Evolutionary conservation across 2,329 filamentous ascomycete species (phyloP).

Genomic region (Aspergillus spinulosporus): DNA sequence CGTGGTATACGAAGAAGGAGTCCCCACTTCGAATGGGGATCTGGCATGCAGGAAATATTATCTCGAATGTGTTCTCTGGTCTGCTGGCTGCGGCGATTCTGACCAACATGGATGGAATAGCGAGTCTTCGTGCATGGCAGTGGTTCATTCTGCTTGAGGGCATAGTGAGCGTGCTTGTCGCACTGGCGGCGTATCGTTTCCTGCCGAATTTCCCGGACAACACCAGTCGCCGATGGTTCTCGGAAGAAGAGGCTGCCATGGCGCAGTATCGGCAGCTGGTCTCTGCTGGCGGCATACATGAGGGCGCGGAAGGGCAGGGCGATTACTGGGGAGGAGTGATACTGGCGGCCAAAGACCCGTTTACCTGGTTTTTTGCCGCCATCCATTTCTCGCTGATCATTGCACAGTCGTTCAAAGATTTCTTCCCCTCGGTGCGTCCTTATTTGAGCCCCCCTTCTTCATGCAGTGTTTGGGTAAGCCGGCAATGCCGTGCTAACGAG

Average conservation of each 20-base stretch:
- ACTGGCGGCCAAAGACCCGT: slow-evolving; percentile 13
- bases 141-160: slow-evolving; percentile 17
- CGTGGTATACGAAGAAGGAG: slow-evolving; percentile 15
- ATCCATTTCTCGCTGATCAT: slow-evolving; percentile 16
- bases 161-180: slow-evolving; percentile 10
- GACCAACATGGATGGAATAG: slow-evolving; percentile 11
- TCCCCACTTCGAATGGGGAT: slow-evolving; percentile 14
- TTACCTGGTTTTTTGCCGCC: slow-evolving; percentile 14
- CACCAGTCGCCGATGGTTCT: slow-evolving; percentile 6
- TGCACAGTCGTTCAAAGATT: slow-evolving; percentile 15
- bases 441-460: not conserved
- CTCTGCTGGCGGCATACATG: slow-evolving; percentile 9
- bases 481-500: too few species aligned
- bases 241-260: slow-evolving; percentile 12
- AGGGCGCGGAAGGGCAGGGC: not conserved
- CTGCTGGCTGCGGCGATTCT: slow-evolving; percentile 13
- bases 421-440: slow-evolving; percentile 12
- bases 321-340: slow-evolving; percentile 8
- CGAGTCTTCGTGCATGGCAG: slow-evolving; percentile 12
- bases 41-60: slow-evolving; percentile 16
- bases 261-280: slow-evolving; percentile 11
- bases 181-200: slow-evolving; percentile 1
- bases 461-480: not conserved
- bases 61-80: slow-evolving; percentile 16
- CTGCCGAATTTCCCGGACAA: slow-evolving; percentile 12